These are phyloP conservation scores for Eutrema salsugineum DNA, from an alignment of 441 rosid genomes.

Conservation along the genomic window DNA sequence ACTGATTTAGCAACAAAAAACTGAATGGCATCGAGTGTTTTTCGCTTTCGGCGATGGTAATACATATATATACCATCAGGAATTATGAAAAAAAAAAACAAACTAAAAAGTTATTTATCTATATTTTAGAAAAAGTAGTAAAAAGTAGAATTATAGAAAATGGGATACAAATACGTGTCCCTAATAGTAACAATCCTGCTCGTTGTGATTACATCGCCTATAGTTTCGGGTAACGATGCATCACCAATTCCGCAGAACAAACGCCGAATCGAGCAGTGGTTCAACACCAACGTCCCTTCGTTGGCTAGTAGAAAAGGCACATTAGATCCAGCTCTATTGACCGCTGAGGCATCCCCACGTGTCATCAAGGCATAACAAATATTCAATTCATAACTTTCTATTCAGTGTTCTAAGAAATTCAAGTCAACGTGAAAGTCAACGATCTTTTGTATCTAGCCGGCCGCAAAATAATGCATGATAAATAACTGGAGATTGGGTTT, in stretches of 20 bases:
- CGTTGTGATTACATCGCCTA: conserved; percentile 17
- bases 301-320: conserved; percentile 19
- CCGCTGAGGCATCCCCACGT: conserved; percentile 14
- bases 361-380: conserved; percentile 15
- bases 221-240: conserved; percentile 19
- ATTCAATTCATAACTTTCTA: background rate
- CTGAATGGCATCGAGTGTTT: background rate
- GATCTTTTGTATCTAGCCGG: background rate
- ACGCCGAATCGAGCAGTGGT: conserved; percentile 21
- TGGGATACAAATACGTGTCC: conserved; percentile 21
- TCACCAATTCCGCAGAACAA: conserved; percentile 20
- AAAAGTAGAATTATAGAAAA: background rate
- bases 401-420: background rate
- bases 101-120: background rate
- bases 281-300: conserved; percentile 25
- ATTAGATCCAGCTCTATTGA: conserved; percentile 10
- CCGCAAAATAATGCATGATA: background rate
- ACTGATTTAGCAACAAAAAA: background rate
- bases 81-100: background rate
- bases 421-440: background rate
- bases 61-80: conserved; percentile 5
- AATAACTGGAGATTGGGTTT: background rate
- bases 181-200: conserved; percentile 5
- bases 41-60: background rate
- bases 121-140: background rate